A percentile compares a stretch with the other conserved stretches of the same genome.
Conservation (phyloP, 352 stramenopile genomes). For the Globisporangium solare region DNA sequence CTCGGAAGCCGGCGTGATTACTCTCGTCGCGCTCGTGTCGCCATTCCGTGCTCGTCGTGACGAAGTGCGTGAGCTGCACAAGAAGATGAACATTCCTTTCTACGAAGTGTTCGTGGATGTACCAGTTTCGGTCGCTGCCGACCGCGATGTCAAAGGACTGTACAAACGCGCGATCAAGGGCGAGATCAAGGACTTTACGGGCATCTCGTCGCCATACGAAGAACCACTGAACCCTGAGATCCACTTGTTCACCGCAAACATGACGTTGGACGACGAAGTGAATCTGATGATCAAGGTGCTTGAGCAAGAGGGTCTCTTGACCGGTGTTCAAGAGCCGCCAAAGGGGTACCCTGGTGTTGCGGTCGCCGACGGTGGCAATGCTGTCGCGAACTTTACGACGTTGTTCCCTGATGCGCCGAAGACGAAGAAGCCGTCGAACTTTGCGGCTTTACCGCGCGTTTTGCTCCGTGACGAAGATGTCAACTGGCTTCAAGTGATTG, state of each 20-base stretch:
- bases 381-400: constrained; percentile 49
- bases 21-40: constrained; percentile 96
- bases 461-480: constrained; percentile 96
- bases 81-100: constrained; percentile 94
- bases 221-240: constrained; percentile 93
- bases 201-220: constrained; percentile 98
- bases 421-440: constrained; percentile 19
- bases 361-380: constrained; percentile 87
- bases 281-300: constrained; percentile 57
- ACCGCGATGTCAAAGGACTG: constrained; percentile 96
- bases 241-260: constrained; percentile 92
- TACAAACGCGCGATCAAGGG: constrained; percentile 93
- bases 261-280: constrained; percentile 90
- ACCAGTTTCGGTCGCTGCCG: constrained; percentile 93
- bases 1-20: constrained; percentile 95
- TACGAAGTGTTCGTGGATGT: constrained; percentile 99
- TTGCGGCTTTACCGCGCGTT: constrained; percentile 83
- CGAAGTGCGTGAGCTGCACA: constrained; percentile 89
- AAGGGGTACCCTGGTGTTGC: constrained; percentile 66
- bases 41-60: constrained; percentile 94
- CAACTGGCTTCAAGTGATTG: constrained; percentile 97
- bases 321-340: constrained; percentile 45
- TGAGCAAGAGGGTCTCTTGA: constrained; percentile 55
- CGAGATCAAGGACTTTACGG: constrained; percentile 98
- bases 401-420: constrained; percentile 53